phyloP scores from a whole-genome alignment of 768 basidiomycete species.

The Russula griseocarnosa region DNA sequence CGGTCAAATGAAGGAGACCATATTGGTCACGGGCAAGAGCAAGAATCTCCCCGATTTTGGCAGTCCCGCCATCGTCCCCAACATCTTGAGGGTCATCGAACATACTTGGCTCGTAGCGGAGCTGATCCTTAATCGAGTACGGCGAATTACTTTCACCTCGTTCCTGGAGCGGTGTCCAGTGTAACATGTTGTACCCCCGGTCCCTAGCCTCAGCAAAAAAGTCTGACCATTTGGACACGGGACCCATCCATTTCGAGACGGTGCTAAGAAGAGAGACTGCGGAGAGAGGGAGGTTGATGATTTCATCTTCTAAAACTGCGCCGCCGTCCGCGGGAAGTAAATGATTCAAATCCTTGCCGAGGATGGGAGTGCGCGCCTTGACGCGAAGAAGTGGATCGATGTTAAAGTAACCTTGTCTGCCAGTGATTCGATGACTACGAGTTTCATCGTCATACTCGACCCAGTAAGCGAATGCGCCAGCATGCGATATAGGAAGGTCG shows the following conservation, averaged over 20 bases:
- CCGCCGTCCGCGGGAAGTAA: constrained; percentile 54
- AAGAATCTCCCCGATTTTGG: constrained; percentile 60
- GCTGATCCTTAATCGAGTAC: constrained; percentile 89
- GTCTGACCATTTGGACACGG: constrained; percentile 66
- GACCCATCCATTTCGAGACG: constrained; percentile 98
- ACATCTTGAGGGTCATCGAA: constrained; percentile 43
- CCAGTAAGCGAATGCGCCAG: constrained; percentile 95
- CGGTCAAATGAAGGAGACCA: constrained; percentile 85
- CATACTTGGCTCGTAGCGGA: constrained; percentile 73
- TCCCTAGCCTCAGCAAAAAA: constrained; percentile 81
- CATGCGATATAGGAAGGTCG: constrained; percentile 93
- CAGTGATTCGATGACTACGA: constrained; percentile 61
- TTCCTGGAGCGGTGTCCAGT: constrained; percentile 93
- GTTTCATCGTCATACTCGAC: constrained; percentile 77
- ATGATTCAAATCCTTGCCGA: constrained; percentile 51
- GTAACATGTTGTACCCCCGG: constrained; percentile 96
- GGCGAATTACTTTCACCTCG: constrained; percentile 87
- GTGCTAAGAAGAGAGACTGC: constrained; percentile 85
- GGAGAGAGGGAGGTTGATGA: constrained; percentile 75
- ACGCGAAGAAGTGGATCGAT: constrained; percentile 84
- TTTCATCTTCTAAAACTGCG: constrained; percentile 45
- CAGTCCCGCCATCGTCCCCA: constrained; percentile 49
- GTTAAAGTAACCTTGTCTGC: constrained; percentile 92
- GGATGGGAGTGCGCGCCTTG: constrained; percentile 70
- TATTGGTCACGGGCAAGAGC: constrained; percentile 75